phyloP scores from a whole-genome alignment of 352 stramenopile genomes.

The Phytopythium montanum region DNA sequence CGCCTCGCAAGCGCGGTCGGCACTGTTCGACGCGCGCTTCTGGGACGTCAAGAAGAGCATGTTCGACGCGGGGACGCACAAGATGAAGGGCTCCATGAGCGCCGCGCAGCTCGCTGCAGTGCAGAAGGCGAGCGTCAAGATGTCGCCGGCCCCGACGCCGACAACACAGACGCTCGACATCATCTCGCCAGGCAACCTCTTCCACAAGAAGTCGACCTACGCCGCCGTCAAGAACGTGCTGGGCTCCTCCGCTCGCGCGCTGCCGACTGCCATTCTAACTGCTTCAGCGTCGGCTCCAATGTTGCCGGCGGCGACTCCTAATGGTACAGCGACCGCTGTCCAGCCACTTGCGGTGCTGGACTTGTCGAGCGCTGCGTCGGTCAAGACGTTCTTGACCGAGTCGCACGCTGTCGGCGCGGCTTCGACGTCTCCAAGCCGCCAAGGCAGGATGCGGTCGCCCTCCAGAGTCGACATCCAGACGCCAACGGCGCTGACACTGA shows the following conservation, averaged over 20 bases:
- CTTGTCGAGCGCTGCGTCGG: background rate
- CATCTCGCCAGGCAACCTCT: constrained; percentile 62
- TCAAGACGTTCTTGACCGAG: constrained; percentile 6
- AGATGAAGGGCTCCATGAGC: constrained; percentile 37
- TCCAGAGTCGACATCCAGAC: background rate
- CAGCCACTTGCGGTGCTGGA: background rate
- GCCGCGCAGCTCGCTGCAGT: constrained; percentile 38
- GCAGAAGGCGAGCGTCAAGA: constrained; percentile 42
- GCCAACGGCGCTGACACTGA: background rate
- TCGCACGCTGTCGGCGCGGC: background rate
- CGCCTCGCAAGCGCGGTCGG: constrained; percentile 15
- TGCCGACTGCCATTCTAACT: constrained; percentile 33
- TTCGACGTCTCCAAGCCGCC: constrained; percentile 4
- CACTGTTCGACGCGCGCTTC: constrained; percentile 51
- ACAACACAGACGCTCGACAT: constrained; percentile 42
- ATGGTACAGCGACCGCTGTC: background rate
- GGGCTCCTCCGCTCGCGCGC: constrained; percentile 40
- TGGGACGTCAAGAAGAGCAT: constrained; percentile 72
- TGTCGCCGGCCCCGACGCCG: constrained; percentile 17
- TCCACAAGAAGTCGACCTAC: constrained; percentile 63
- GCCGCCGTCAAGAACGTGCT: constrained; percentile 58
- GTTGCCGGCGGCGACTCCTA: constrained; percentile 10
- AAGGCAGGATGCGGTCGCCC: background rate
- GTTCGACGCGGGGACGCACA: constrained; percentile 35
- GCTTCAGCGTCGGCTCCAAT: constrained; percentile 27